Conservation (phyloP, 2,329 filamentous ascomycete species). For the Pseudocercospora pini-densiflorae region DNA sequence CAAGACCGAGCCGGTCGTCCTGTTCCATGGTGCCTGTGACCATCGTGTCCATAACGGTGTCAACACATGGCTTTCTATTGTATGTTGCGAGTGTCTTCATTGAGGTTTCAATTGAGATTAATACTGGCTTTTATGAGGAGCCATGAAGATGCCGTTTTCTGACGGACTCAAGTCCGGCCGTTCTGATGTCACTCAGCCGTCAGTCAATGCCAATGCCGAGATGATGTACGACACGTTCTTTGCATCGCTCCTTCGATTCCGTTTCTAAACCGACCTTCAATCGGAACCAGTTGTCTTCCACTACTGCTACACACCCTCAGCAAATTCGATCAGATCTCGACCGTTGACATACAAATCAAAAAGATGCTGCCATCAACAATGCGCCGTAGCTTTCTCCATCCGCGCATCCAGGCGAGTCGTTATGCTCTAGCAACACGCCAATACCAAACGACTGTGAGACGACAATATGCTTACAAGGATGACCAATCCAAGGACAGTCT, state of each 20-base stretch:
- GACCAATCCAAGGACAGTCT: conserved; percentile 61
- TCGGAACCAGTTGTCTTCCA: background rate
- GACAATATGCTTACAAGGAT: conserved; percentile 45
- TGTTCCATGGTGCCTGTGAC: background rate
- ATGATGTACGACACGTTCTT: background rate
- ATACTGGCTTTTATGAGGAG: background rate
- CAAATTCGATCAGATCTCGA: background rate
- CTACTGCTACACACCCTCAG: background rate
- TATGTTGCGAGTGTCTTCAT: too few species aligned
- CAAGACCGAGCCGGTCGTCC: background rate
- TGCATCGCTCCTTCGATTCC: background rate
- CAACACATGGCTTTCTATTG: too few species aligned
- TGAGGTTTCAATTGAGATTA: too few species aligned
- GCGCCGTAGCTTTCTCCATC: conserved; percentile 16
- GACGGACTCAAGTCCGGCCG: background rate
- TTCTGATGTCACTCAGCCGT: background rate
- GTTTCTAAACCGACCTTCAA: background rate
- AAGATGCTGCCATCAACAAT: conserved; percentile 22
- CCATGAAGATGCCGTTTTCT: background rate
- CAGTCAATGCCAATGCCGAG: background rate
- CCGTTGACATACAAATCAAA: background rate
- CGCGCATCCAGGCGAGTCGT: conserved; percentile 7
- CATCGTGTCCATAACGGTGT: too few species aligned
- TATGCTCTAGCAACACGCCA: conserved; percentile 23
- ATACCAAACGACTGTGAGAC: conserved; percentile 30